Evolutionary conservation across 805 yeast genomes (phyloP).

Genomic region (Ogataea populi-albae): DNA sequence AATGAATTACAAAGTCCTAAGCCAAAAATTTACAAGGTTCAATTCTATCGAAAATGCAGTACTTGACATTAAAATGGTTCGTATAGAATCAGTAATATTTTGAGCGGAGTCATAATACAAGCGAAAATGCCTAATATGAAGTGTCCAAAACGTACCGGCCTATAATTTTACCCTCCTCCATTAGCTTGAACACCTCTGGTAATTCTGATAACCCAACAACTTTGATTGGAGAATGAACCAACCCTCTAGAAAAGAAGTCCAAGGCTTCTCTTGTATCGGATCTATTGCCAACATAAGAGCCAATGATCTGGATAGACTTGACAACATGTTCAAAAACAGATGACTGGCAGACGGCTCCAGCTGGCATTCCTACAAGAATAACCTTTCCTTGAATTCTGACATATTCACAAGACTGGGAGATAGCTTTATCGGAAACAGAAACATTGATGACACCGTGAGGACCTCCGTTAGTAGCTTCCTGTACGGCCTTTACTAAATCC

Average conservation of each 20-base stretch:
- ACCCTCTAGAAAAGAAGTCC: conserved; percentile 67
- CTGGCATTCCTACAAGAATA: conserved; percentile 70
- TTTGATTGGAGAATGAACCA: conserved; percentile 62
- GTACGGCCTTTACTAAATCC: conserved; percentile 41
- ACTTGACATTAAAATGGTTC: too few species aligned
- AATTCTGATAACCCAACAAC: conserved; percentile 73
- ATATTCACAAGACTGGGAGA: conserved; percentile 55
- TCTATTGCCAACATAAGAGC: conserved; percentile 88
- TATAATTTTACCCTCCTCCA: conserved; percentile 80
- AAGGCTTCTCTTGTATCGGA: conserved; percentile 78
- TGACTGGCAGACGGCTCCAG: conserved; percentile 68
- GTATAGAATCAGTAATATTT: too few species aligned
- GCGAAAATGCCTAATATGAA: too few species aligned
- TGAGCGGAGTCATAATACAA: too few species aligned
- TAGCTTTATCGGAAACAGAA: conserved; percentile 53
- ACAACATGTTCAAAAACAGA: conserved; percentile 73
- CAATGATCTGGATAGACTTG: conserved; percentile 67
- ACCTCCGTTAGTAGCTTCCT: conserved; percentile 46
- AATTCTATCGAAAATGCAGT: too few species aligned
- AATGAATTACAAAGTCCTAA: too few species aligned
- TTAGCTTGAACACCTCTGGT: conserved; percentile 64
- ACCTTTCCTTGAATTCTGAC: conserved; percentile 60
- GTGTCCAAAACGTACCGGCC: conserved; percentile 91
- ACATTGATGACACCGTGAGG: conserved; percentile 68
- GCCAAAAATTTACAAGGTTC: too few species aligned